phyloP scores from a whole-genome alignment of 805 yeast species.

The Metschnikowia dekortorum region DNA sequence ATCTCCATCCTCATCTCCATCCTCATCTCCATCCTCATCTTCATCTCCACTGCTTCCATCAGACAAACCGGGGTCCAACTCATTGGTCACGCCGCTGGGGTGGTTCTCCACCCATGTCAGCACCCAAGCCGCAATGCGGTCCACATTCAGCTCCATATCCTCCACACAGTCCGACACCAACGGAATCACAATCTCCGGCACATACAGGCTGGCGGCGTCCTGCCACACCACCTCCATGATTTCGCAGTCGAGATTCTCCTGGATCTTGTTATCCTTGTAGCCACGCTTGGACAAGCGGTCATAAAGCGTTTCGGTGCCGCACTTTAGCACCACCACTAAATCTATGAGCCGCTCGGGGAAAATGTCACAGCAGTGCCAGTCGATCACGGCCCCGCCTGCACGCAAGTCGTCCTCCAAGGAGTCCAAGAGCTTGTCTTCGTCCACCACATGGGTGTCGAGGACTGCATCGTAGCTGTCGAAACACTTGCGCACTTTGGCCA shows the following conservation, averaged over 20 bases:
- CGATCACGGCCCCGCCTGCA: slow-evolving; percentile 84
- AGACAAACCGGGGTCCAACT: slow-evolving; percentile 19
- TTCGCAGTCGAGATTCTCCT: slow-evolving; percentile 92
- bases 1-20: slow-evolving; percentile 11
- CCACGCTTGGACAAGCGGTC: slow-evolving; percentile 75
- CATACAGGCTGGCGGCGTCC: slow-evolving; percentile 84
- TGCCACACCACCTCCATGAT: slow-evolving; percentile 88
- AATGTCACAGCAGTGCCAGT: slow-evolving; percentile 97
- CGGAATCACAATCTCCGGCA: slow-evolving; percentile 76
- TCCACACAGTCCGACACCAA: slow-evolving; percentile 67
- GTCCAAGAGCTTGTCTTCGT: slow-evolving; percentile 86
- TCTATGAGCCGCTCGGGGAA: slow-evolving; percentile 93
- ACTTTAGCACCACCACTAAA: slow-evolving; percentile 81
- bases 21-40: slow-evolving; percentile 12
- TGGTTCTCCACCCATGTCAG: slow-evolving; percentile 65
- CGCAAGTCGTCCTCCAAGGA: slow-evolving; percentile 71
- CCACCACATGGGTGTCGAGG: slow-evolving; percentile 83
- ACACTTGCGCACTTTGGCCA: slow-evolving; percentile 73
- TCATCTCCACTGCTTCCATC: background rate
- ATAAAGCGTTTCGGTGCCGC: slow-evolving; percentile 65
- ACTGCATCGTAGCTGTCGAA: slow-evolving; percentile 82
- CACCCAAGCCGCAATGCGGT: slow-evolving; percentile 70
- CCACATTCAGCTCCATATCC: slow-evolving; percentile 78
- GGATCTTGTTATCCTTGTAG: slow-evolving; percentile 75
- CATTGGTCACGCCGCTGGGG: slow-evolving; percentile 54